Base-by-base conservation (phyloP, 108 stramenopile species). In the Hondaea fermentalgiana region DNA sequence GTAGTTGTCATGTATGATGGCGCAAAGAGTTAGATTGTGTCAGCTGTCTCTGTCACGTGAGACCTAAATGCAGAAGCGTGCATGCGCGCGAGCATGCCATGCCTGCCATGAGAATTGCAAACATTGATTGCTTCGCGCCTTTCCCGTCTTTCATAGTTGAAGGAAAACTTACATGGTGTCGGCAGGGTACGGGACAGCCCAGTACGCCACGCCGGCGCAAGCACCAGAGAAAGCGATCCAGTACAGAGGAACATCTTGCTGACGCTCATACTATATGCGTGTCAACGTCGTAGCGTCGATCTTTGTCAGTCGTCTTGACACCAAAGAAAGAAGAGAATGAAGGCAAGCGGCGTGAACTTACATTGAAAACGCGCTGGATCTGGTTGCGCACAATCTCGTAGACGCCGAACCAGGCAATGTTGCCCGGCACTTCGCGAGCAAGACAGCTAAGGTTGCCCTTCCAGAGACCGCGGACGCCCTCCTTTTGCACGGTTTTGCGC, bases 381-480 rank as follows among this genome's bases (percentile, higher is more conserved):
- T 83, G 76, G 45, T 53, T 83, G 49, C 51, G 45, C 16, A 83
- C 76, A 8, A 83, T 3, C 76, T 83, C 76, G 76, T 83, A 83
- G 19, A 53, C 51, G 25, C 76, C 76, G 49, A 83, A 83, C 76
- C 76, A 83, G 16, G 76, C 76, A 17, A 83, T 23, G 51, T 83
- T 83, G n/a, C 76, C 76, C 45, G 76, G 76, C 17, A 83, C 49
- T 35, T 83, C 76, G 76, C 76, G 76, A 6, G 76, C 76, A 23
- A 83, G 76, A 23, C 76, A 83, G 76, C 76, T 83, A 8, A 83
- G 51, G 51, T 83, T 83, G n/a, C 76, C 76, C 49, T 83, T 83
- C 76, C 76, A 83, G 6, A 83, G 23, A 12, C 76, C 76, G 14
- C 23, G 12, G 4, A 83, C 23, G n/a, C 76, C 76, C 1, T 83